Evolutionary conservation across 495 filamentous ascomycete species (phyloP), one percentile per base, ranked within the genome.

Genomic region (Margaritispora aquatica): DNA sequence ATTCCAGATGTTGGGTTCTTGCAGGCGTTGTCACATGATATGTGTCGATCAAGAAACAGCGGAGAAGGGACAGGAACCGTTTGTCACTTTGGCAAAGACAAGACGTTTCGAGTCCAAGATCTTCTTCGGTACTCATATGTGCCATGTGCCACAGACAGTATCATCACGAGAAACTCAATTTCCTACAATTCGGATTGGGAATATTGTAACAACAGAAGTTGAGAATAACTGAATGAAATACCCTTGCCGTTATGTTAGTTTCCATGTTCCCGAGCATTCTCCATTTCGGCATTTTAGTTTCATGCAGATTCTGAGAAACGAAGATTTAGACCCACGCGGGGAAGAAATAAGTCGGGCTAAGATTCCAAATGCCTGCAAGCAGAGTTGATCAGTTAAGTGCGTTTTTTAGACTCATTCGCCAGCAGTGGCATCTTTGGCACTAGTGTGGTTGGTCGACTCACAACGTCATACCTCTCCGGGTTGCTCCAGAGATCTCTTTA

Each of bases 21-120:
- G 94, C 66, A 80, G 92, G 34, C 74, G 94, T 17, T 98, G 94
- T 61, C 91, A 96, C 65, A 96, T 98, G 90, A 87, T 98, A 13
- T 97, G 93, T 68, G 81, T 97, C 47, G 84, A 98, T 61, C 94
- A 96, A 66, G 73, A 85, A 19, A 95, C 88, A 4, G 93, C 85
- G 0, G 78, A 83, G 49, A 88, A 84, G 70, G 80, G 84, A 41
- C 82, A 89, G 60, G 92, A 97, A 69, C 94, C 94, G 0, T 95
- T 94, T 69, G 81, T 89, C 1, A 96, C 92, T 0, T 73, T 98
- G 26, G 84, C 86, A 0, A 96, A 94, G 72, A 96, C 90, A 1
- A 78, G 93, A 60, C 81, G 89, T 60, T 80, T 89, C 27, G 84
- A 87, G 29, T 89, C 91, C 0, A 90, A 88, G 72, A 84, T 96